Evolutionary conservation across 495 filamentous ascomycete genomes (phyloP), one percentile per base, ranked within the genome.

Genomic region (Cetradonia linearis): DNA sequence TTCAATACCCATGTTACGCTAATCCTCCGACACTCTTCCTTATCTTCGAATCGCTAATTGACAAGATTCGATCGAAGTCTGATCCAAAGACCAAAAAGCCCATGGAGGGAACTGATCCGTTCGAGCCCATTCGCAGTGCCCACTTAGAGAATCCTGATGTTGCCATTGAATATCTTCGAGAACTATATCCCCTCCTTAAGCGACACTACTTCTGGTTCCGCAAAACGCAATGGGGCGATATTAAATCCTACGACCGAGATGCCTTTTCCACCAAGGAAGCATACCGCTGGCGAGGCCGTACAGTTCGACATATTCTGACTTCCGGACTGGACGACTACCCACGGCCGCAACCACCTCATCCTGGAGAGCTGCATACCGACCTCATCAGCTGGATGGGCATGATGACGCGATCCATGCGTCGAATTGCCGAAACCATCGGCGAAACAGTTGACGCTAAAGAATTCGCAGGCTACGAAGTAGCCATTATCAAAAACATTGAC

Each of bases 21-120:
- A 98, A 98, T 71, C 94, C 93, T 0, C 93, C 93, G n/a, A 97
- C 93, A 1, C 80, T 98, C 7, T 97, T 95, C 73, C 81, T 97
- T 63, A 83, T 93, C 53, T 70, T 98, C 18, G 87, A 93, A 61
- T 77, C 77, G 16, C 90, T 96, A 64, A 77, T 95, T 60, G 84
- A 89, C 64, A 91, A 86, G 67, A 76, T 95, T 20, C 74, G 77
- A 31, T 71, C 59, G 28, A 74, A 76, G 55, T 62, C 72, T 60
- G 67, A 67, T 55, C 49, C 62, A 6, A 66, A 72, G 6, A 28
- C 31, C 42, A 58, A 62, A 1, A 63, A 46, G 20, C 42, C 42
- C 13, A 46, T 20, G 9, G 25, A 46, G 42, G 42, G n/a, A 2
- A 46, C 64, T 20, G 61, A 63, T 18, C 42, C 54, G 4, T 36